Conservation (phyloP, 345 rosid species). For the Hypericum perforatum region DNA sequence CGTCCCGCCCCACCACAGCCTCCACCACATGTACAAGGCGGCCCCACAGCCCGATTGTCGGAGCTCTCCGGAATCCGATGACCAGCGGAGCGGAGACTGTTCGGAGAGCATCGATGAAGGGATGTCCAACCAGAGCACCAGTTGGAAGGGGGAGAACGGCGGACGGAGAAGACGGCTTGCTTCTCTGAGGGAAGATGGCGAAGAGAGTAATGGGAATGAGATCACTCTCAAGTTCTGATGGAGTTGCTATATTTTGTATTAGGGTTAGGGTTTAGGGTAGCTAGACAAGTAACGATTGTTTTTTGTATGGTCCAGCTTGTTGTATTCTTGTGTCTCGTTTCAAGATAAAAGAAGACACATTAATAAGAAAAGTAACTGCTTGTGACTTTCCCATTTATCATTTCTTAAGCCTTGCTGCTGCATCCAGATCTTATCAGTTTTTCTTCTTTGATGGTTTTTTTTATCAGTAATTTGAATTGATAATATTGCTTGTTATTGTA, state of each 20-base stretch:
- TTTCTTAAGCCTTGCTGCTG: no score
- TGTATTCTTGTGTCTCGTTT: no score
- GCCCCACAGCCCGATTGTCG: slow-evolving; percentile 26
- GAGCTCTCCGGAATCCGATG: slow-evolving; percentile 41
- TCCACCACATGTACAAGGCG: slow-evolving; percentile 45
- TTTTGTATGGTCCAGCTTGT: no score
- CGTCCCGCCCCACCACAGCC: slow-evolving; percentile 42
- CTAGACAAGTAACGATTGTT: neutral
- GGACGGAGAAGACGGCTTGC: slow-evolving; percentile 57
- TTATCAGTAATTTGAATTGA: no score
- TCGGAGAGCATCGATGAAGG: slow-evolving; percentile 83
- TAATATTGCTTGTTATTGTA: no score
- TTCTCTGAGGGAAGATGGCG: slow-evolving; percentile 61
- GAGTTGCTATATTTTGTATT: neutral
- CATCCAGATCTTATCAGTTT: no score
- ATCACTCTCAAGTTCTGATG: slow-evolving; percentile 69
- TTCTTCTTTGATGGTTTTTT: no score
- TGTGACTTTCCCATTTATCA: no score
- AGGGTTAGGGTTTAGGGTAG: neutral
- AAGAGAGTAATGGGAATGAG: slow-evolving; percentile 77
- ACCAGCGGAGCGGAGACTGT: slow-evolving; percentile 31
- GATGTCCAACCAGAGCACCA: slow-evolving; percentile 60
- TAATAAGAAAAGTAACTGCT: no score
- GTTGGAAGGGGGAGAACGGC: slow-evolving; percentile 61
- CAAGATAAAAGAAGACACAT: no score